Percentiles rank a stretch among this genome's conserved stretches.
Conservation (phyloP, 2,329 filamentous ascomycete genomes). For the Alternaria angustiovoidea region DNA sequence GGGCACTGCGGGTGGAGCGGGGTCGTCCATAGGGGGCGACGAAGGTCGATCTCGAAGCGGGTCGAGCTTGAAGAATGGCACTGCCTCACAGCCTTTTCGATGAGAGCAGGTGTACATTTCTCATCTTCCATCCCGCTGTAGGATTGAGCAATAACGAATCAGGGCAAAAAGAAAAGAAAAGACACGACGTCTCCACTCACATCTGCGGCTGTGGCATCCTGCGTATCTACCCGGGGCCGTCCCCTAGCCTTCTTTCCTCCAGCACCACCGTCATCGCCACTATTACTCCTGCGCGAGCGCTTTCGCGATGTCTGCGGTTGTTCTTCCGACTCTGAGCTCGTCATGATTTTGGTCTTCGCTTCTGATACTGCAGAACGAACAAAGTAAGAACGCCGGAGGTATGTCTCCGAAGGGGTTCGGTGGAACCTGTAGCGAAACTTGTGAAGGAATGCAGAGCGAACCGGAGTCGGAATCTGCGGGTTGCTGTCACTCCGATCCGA, state of each 20-base stretch:
- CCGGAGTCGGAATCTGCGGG: background rate
- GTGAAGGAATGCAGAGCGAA: background rate
- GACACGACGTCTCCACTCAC: conserved; percentile 61
- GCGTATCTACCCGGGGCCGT: conserved; percentile 76
- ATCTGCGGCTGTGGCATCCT: conserved; percentile 79
- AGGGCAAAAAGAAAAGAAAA: background rate
- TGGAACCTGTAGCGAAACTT: conserved; percentile 8
- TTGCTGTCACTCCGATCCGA: background rate
- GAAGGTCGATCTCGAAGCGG: background rate
- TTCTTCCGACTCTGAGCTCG: conserved; percentile 44
- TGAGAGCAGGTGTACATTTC: background rate
- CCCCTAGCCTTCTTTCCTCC: conserved; percentile 68
- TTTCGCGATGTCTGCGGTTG: conserved; percentile 41
- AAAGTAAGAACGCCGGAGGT: background rate
- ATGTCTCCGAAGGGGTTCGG: background rate
- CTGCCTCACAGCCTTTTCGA: background rate
- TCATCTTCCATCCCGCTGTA: background rate
- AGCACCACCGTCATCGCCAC: conserved; percentile 34
- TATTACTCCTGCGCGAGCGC: conserved; percentile 39
- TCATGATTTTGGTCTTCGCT: conserved; percentile 28
- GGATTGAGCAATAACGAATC: background rate
- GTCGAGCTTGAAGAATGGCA: background rate
- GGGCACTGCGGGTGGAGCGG: background rate
- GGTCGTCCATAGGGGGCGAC: background rate
- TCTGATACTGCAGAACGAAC: background rate